Percentiles rank a stretch among this genome's conserved stretches.
Conservation (phyloP, 306 rosid genomes). For the Dalbergia oliveri region DNA sequence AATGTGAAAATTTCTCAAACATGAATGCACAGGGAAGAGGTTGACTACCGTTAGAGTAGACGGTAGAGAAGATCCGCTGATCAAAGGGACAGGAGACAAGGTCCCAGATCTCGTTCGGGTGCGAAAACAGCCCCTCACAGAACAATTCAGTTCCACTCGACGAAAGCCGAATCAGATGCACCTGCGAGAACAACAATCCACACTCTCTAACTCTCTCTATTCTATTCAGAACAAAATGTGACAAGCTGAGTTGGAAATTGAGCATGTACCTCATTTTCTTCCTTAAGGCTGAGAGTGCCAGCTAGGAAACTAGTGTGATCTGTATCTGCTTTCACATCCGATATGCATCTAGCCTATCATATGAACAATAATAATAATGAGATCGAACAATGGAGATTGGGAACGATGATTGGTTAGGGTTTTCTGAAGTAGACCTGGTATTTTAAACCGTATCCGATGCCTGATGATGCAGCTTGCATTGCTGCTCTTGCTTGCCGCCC, state of each 20-base stretch:
- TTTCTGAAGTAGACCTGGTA: slow-evolving; percentile 71
- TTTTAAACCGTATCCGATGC: slow-evolving; percentile 95
- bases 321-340: slow-evolving; percentile 94
- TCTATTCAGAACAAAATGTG: slow-evolving; percentile 32
- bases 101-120: slow-evolving; percentile 99
- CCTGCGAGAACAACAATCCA: slow-evolving; percentile 55
- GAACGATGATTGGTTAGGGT: slow-evolving; percentile 25
- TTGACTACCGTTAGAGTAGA: slow-evolving; percentile 78
- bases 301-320: slow-evolving; percentile 95
- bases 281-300: slow-evolving; percentile 95
- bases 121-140: slow-evolving; percentile 97
- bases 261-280: slow-evolving; percentile 90
- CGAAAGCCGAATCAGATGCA: slow-evolving; percentile 93
- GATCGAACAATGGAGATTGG: slow-evolving; percentile 7
- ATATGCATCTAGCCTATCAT: slow-evolving; percentile 88
- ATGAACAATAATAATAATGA: background rate
- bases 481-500: slow-evolving; percentile 48
- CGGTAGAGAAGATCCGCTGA: slow-evolving; percentile 97
- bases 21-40: background rate
- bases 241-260: slow-evolving; percentile 9
- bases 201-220: slow-evolving; percentile 5
- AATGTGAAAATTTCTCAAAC: slow-evolving; percentile 5
- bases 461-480: slow-evolving; percentile 97
- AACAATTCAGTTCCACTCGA: slow-evolving; percentile 87
- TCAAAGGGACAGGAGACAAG: slow-evolving; percentile 95